Percentiles rank a stretch among this genome's conserved stretches.
phyloP scores from a whole-genome alignment of 202 grass and related monocot genomes.

The Bolboschoenoplectus hybrid region DNA sequence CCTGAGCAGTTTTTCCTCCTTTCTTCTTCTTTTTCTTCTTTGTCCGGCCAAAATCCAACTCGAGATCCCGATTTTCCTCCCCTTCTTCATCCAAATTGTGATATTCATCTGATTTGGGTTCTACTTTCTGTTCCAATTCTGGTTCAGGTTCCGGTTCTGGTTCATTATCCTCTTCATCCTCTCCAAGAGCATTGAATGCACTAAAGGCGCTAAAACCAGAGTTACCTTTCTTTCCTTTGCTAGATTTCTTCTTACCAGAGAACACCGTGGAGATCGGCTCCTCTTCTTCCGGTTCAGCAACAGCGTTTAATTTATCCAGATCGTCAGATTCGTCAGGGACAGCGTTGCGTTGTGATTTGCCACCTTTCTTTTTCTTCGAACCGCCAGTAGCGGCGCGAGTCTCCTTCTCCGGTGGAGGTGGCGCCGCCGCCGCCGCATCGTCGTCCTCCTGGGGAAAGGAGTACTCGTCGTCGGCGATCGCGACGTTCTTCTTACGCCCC shows the following conservation, averaged over 20 bases:
- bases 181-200: constrained; percentile 55
- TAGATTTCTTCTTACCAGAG: constrained; percentile 84
- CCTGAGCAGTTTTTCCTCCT: constrained; percentile 55
- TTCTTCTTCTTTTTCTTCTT: constrained; percentile 85
- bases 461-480: constrained; percentile 96
- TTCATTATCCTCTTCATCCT: constrained; percentile 50
- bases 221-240: constrained; percentile 47
- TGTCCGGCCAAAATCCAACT: constrained; percentile 60
- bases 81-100: constrained; percentile 43
- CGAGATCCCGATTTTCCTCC: constrained; percentile 39
- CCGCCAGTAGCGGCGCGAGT: constrained; percentile 63
- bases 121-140: constrained; percentile 29
- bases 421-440: constrained; percentile 36
- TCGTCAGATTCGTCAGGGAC: constrained; percentile 46
- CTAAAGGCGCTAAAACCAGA: constrained; percentile 47
- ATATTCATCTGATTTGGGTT: constrained; percentile 35
- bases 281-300: constrained; percentile 43
- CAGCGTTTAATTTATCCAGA: constrained; percentile 8
- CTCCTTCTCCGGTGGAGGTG: constrained; percentile 41
- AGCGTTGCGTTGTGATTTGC: constrained; percentile 43
- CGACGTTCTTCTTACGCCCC: constrained; percentile 93
- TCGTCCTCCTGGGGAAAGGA: constrained; percentile 67
- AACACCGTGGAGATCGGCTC: constrained; percentile 62
- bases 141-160: constrained; percentile 30
- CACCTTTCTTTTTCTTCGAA: constrained; percentile 57